phyloP scores from a whole-genome alignment of 1,139 yeast genomes.

The Debaryomyces robertsiae region DNA sequence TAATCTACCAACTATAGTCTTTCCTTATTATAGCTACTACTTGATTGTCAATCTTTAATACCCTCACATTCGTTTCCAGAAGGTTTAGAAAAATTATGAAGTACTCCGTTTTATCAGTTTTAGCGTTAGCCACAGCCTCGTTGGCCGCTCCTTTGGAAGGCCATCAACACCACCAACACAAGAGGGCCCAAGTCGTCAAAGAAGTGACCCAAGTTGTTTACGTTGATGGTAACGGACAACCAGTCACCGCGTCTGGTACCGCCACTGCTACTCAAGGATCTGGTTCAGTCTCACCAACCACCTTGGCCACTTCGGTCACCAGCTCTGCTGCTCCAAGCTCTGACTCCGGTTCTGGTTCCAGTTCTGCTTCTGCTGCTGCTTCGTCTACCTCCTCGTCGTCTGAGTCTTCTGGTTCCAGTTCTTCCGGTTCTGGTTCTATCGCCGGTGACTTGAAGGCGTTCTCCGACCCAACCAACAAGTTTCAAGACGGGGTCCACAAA shows the following conservation, averaged over 20 bases:
- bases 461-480: constrained; percentile 54
- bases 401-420: constrained; percentile 20
- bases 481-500: constrained; percentile 77
- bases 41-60: constrained; percentile 8
- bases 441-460: constrained; percentile 60
- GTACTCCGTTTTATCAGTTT: constrained; percentile 22
- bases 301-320: constrained; percentile 26
- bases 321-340: constrained; percentile 30
- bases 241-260: constrained; percentile 30
- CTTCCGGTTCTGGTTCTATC: constrained; percentile 40
- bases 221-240: constrained; percentile 68
- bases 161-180: constrained; percentile 38
- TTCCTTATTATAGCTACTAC: constrained; percentile 18
- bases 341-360: constrained; percentile 31
- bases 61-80: constrained; percentile 4
- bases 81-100: constrained; percentile 15
- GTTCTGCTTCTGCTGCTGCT: constrained; percentile 15
- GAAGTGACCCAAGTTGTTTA: constrained; percentile 71
- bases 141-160: constrained; percentile 37
- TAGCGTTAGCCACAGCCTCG: constrained; percentile 26
- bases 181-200: constrained; percentile 60
- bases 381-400: constrained; percentile 19
- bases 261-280: constrained; percentile 21
- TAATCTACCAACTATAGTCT: constrained; percentile 25
- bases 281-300: constrained; percentile 21